Conservation (phyloP, 805 yeast genomes). For the Teunomyces cretensis region DNA sequence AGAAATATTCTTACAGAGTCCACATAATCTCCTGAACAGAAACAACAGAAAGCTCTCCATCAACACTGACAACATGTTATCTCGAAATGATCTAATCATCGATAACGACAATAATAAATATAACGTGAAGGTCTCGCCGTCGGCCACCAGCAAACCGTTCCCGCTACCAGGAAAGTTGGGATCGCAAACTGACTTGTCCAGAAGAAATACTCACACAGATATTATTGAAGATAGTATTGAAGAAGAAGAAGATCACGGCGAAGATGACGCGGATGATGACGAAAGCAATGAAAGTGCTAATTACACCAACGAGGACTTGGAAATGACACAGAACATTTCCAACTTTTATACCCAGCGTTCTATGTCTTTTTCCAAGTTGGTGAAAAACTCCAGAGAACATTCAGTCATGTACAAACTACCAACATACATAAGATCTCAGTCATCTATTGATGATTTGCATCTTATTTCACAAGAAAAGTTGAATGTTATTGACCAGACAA, state of each 20-base stretch:
- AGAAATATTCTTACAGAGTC: constrained; percentile 24
- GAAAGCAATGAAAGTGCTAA: constrained; percentile 10
- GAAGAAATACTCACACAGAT: constrained; percentile 6
- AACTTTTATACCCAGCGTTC: constrained; percentile 37
- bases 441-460: constrained; percentile 55
- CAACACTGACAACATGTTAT: constrained; percentile 12
- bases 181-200: constrained; percentile 9
- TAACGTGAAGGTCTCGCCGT: constrained; percentile 8
- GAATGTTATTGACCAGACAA: constrained; percentile 52
- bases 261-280: constrained; percentile 4
- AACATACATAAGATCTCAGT: constrained; percentile 36
- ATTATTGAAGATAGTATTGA: constrained; percentile 14
- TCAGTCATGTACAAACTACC: constrained; percentile 37
- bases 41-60: constrained; percentile 1
- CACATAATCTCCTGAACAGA: background rate
- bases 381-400: constrained; percentile 33
- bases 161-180: constrained; percentile 31
- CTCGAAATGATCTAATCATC: constrained; percentile 26
- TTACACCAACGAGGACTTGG: constrained; percentile 26
- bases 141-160: constrained; percentile 18
- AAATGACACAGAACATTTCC: constrained; percentile 37
- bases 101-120: constrained; percentile 26
- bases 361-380: constrained; percentile 30
- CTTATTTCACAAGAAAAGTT: constrained; percentile 63
- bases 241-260: constrained; percentile 18